Percentiles rank a stretch among this genome's conserved stretches.
Evolutionary conservation across 768 basidiomycete genomes (phyloP).

Genomic region (Hortiboletus flavorubellus): DNA sequence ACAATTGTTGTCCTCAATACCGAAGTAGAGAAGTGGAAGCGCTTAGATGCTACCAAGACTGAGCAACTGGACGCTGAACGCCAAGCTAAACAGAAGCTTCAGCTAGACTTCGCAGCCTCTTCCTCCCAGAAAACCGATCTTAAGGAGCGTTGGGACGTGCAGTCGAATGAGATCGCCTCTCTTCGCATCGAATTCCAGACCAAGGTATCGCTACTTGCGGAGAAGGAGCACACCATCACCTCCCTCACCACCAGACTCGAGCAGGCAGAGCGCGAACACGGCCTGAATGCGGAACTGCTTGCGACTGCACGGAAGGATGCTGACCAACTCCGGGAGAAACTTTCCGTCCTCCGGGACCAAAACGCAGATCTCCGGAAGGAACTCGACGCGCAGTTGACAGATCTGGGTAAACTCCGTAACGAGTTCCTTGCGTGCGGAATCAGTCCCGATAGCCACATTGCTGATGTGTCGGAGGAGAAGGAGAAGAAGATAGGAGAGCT

Average conservation of each 20-base stretch:
- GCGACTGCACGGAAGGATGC: neutral
- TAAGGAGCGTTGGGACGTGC: too few species aligned
- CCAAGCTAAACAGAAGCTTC: too few species aligned
- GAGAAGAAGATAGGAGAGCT: constrained; percentile 1
- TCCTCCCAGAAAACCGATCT: too few species aligned
- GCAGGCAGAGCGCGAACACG: neutral
- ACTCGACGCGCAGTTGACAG: neutral
- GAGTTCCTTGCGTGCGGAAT: neutral
- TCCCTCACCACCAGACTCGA: neutral
- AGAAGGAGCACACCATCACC: neutral
- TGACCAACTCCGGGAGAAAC: neutral
- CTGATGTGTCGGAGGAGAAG: neutral
- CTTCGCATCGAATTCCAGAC: too few species aligned
- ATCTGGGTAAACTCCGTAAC: neutral
- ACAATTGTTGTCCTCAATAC: neutral
- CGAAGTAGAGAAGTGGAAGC: neutral
- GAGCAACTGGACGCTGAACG: neutral
- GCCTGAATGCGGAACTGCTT: neutral
- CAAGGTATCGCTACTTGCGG: too few species aligned
- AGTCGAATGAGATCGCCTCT: too few species aligned
- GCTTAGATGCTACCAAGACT: neutral
- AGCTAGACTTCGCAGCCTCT: too few species aligned
- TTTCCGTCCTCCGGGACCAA: neutral
- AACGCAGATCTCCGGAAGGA: neutral
- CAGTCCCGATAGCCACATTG: neutral